Evolutionary conservation across 225 moss, liverwort and hornwort species (phyloP).

Genomic region (Lunularia cruciata): DNA sequence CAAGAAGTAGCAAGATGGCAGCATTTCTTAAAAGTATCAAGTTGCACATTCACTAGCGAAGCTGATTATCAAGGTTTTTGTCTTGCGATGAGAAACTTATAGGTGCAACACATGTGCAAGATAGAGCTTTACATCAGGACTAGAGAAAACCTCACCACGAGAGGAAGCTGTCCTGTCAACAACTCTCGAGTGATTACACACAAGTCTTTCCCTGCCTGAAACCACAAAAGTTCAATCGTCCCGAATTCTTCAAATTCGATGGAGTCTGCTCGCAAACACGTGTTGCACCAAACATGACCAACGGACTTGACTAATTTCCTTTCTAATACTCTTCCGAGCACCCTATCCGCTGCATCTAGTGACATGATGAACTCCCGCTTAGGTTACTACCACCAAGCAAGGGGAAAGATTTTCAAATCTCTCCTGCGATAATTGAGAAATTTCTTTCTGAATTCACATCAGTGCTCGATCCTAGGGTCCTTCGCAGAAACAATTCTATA

Average conservation of each 20-base stretch:
- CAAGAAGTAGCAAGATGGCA: no score
- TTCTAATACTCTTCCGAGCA: no score
- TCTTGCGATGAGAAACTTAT: no score
- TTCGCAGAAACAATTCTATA: background rate
- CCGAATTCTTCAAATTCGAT: background rate
- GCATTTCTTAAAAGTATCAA: no score
- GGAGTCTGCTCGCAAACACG: background rate
- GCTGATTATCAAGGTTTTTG: no score
- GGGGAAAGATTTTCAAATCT: background rate
- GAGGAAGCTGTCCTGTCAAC: slow-evolving; percentile 25
- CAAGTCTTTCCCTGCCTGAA: slow-evolving; percentile 30
- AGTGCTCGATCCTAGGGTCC: background rate
- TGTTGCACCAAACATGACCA: no score
- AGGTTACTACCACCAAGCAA: background rate
- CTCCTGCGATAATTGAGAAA: background rate
- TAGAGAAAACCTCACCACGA: slow-evolving; percentile 25
- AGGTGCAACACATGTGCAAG: no score
- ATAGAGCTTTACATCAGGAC: no score
- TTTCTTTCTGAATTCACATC: background rate
- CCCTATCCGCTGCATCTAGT: background rate
- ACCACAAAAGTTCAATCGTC: slow-evolving; percentile 2
- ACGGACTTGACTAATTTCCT: no score
- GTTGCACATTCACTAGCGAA: no score
- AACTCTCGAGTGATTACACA: slow-evolving; percentile 32
- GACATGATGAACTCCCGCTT: background rate